Conservation (phyloP, 805 yeast species). For the Kluyveromyces siamensis region DNA sequence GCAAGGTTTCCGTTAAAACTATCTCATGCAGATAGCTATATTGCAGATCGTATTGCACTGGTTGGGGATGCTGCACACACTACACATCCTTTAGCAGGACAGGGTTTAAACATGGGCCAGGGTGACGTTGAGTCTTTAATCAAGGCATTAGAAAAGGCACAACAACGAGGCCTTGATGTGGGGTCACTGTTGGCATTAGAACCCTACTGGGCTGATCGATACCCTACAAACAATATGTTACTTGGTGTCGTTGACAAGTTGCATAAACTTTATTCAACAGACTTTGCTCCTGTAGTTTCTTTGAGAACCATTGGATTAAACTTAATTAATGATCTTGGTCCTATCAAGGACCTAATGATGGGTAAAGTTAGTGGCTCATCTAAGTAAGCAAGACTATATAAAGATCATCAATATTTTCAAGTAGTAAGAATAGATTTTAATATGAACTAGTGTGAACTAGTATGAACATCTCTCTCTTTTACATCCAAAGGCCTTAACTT, state of each 20-base stretch:
- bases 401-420: neutral
- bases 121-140: constrained; percentile 74
- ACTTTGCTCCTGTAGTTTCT: constrained; percentile 62
- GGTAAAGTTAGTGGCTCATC: constrained; percentile 37
- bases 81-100: constrained; percentile 96
- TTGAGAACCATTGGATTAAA: constrained; percentile 71
- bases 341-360: constrained; percentile 64
- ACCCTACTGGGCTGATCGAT: constrained; percentile 78
- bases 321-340: constrained; percentile 50
- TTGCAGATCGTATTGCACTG: constrained; percentile 77
- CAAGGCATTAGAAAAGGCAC: constrained; percentile 59
- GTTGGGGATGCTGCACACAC: constrained; percentile 98
- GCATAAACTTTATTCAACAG: constrained; percentile 77
- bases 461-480: too few species aligned
- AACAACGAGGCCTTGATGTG: constrained; percentile 74
- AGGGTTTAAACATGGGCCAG: constrained; percentile 97
- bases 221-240: constrained; percentile 67
- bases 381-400: neutral
- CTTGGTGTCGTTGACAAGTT: constrained; percentile 87
- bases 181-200: constrained; percentile 77
- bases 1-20: constrained; percentile 84
- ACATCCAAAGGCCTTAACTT: too few species aligned
- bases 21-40: constrained; percentile 86
- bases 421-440: neutral
- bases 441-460: too few species aligned